A percentile compares a stretch with the other conserved stretches of the same genome.
These are phyloP conservation scores for Periconia sp. DNA, from an alignment of 2,329 filamentous ascomycete genomes.

Conservation along the genomic window DNA sequence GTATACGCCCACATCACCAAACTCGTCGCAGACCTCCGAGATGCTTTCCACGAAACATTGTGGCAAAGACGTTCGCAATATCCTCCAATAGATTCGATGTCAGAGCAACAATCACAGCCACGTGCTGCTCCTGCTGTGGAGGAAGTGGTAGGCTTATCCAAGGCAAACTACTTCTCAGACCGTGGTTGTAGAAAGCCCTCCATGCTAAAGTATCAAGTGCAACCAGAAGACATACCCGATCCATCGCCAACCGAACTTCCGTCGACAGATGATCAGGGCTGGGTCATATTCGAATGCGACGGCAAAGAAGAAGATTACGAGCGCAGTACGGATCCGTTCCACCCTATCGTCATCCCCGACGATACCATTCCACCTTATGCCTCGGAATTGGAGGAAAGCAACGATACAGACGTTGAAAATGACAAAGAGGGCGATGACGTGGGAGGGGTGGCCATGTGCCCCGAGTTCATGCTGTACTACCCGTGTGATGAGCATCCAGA, in stretches of 20 bases:
- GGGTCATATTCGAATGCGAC: constrained; percentile 1
- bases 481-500: too few relatives aligned
- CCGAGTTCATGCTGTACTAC: neutral
- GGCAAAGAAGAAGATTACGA: constrained; percentile 20
- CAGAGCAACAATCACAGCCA: too few relatives aligned
- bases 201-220: constrained; percentile 17
- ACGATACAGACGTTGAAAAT: neutral
- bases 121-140: constrained; percentile 3
- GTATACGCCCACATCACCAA: constrained; percentile 20
- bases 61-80: neutral
- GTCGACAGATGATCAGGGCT: neutral
- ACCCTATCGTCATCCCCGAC: constrained; percentile 21
- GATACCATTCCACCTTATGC: neutral
- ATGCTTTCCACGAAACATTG: neutral
- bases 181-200: constrained; percentile 11
- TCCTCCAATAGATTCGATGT: neutral
- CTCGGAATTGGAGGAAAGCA: neutral
- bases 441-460: too few relatives aligned
- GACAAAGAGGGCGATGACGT: neutral
- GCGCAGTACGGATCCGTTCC: constrained; percentile 24
- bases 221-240: constrained; percentile 18
- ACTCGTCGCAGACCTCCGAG: constrained; percentile 14
- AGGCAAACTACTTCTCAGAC: constrained; percentile 12
- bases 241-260: neutral
- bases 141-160: constrained; percentile 7